Conservation (phyloP, 2,329 filamentous ascomycete species). For the Aspergillus ochraceus region DNA sequence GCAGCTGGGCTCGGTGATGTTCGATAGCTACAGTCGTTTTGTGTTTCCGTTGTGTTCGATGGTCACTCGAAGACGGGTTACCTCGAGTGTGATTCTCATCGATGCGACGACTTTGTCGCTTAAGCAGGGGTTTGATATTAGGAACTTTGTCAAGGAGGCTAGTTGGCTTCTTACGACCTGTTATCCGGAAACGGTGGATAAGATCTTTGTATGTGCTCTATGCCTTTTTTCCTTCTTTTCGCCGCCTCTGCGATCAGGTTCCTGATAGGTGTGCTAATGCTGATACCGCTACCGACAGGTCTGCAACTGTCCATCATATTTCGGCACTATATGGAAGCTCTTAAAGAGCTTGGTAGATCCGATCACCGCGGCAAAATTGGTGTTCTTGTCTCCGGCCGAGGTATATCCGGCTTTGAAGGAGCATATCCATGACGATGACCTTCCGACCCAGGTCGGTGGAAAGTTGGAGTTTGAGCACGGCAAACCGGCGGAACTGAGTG, state of each 20-base stretch:
- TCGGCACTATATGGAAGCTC: slow-evolving; percentile 23
- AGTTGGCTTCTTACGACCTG: slow-evolving; percentile 28
- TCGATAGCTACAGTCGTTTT: slow-evolving; percentile 22
- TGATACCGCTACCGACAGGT: slow-evolving; percentile 12
- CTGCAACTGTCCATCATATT: slow-evolving; percentile 26
- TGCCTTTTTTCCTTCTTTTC: not conserved
- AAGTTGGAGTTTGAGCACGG: slow-evolving; percentile 19
- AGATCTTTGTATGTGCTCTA: slow-evolving; percentile 17
- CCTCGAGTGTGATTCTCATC: slow-evolving; percentile 20
- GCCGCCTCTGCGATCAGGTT: not conserved
- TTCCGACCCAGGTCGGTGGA: slow-evolving; percentile 23
- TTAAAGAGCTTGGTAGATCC: slow-evolving; percentile 27
- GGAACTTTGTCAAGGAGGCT: slow-evolving; percentile 21
- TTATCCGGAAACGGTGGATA: slow-evolving; percentile 27
- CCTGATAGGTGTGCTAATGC: not conserved
- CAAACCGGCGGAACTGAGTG: slow-evolving; percentile 19
- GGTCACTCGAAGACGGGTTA: slow-evolving; percentile 15
- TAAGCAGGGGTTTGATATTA: slow-evolving; percentile 24
- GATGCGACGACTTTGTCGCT: slow-evolving; percentile 20
- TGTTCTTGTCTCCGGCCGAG: slow-evolving; percentile 16
- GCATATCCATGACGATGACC: slow-evolving; percentile 19
- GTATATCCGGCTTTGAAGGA: slow-evolving; percentile 15
- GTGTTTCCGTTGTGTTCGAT: slow-evolving; percentile 26
- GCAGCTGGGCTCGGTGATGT: slow-evolving; percentile 19
- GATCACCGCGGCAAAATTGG: slow-evolving; percentile 25